Evolutionary conservation across 2,329 filamentous ascomycete genomes (phyloP).

Genomic region (Canariomyces notabilis): DNA sequence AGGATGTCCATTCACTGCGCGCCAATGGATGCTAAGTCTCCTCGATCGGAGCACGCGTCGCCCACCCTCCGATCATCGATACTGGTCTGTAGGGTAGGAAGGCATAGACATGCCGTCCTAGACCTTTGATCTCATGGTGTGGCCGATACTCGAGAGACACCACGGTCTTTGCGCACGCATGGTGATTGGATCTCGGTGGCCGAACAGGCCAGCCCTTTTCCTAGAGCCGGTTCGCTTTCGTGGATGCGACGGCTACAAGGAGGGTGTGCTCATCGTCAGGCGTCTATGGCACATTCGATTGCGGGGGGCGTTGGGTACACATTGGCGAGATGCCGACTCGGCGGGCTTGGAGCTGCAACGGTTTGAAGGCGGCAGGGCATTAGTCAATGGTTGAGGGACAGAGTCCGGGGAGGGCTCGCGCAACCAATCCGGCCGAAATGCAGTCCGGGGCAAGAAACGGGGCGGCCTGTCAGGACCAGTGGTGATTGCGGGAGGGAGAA

Average conservation of each 20-base stretch:
- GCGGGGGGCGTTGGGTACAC: constrained; percentile 25
- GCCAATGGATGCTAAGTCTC: constrained; percentile 7
- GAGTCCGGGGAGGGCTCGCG: constrained; percentile 7
- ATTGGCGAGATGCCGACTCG: constrained; percentile 18
- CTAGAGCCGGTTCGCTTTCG: constrained; percentile 14
- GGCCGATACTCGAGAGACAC: constrained; percentile 15
- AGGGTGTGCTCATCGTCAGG: constrained; percentile 24
- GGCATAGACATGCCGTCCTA: constrained; percentile 19
- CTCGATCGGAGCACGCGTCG: constrained; percentile 13
- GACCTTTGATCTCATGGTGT: background rate
- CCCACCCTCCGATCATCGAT: background rate
- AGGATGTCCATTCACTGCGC: constrained; percentile 1
- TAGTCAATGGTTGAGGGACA: constrained; percentile 19
- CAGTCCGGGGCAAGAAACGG: constrained; percentile 16
- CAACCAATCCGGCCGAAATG: constrained; percentile 15
- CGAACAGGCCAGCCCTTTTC: constrained; percentile 11
- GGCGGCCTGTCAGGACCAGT: constrained; percentile 26
- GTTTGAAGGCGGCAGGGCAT: constrained; percentile 15
- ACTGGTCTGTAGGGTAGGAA: constrained; percentile 14
- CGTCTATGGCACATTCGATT: constrained; percentile 17
- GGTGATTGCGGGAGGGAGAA: constrained; percentile 7
- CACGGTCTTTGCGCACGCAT: constrained; percentile 18
- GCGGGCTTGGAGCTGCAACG: constrained; percentile 18
- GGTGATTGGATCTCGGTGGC: constrained; percentile 18
- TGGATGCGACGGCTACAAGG: constrained; percentile 9